Conservation (phyloP, 2,329 filamentous ascomycete genomes). For the Fusarium pininemorale region DNA sequence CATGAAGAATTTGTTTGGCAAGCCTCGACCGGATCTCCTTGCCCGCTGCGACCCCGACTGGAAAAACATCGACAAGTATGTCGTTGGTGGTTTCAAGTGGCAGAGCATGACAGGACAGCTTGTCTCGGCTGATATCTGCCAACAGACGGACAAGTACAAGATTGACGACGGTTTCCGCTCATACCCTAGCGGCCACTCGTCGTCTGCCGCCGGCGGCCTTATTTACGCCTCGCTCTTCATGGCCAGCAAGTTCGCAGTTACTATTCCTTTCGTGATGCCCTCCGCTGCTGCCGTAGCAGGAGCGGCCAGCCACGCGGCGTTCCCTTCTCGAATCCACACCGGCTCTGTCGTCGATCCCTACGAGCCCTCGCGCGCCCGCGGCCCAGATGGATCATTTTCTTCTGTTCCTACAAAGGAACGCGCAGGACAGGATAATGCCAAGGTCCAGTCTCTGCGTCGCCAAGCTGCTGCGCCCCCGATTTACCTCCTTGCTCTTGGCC, state of each 20-base stretch:
- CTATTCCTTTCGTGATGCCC: constrained; percentile 72
- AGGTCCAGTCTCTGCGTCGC: constrained; percentile 60
- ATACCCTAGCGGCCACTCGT: constrained; percentile 68
- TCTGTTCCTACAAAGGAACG: constrained; percentile 40
- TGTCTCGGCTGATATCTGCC: constrained; percentile 81
- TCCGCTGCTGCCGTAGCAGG: constrained; percentile 58
- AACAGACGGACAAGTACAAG: constrained; percentile 65
- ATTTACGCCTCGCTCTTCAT: constrained; percentile 89
- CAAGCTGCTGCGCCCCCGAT: constrained; percentile 84
- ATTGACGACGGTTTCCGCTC: constrained; percentile 85
- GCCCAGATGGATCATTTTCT: constrained; percentile 29
- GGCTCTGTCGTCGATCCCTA: constrained; percentile 49
- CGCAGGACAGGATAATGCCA: constrained; percentile 44
- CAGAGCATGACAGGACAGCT: constrained; percentile 69
- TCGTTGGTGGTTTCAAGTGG: constrained; percentile 69
- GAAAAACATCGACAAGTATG: constrained; percentile 64
- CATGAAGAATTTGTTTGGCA: constrained; percentile 80
- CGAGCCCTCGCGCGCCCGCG: constrained; percentile 42
- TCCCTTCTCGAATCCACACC: constrained; percentile 71
- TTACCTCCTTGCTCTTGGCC: constrained; percentile 75
- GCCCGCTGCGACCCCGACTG: constrained; percentile 81
- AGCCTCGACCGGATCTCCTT: constrained; percentile 83
- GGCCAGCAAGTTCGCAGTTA: constrained; percentile 81
- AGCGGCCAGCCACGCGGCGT: constrained; percentile 70
- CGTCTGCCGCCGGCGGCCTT: constrained; percentile 79